Percentiles rank a stretch among this genome's conserved stretches.
Conservation (phyloP, 148 eudicot genomes). For the Linanthus parryae region DNA sequence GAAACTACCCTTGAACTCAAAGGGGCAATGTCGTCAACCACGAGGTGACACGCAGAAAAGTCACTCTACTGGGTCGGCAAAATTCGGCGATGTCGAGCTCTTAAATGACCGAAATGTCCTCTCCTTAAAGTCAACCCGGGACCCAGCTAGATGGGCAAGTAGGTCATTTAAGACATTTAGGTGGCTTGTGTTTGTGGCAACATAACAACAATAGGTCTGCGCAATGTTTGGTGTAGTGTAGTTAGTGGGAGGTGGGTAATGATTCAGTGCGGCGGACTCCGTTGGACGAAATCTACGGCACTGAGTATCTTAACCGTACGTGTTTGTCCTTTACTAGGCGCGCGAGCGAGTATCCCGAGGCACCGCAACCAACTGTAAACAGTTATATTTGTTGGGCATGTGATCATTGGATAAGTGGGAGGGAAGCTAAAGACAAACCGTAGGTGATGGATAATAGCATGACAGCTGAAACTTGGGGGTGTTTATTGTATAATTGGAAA, state of each 20-base stretch:
- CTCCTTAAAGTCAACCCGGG: neutral
- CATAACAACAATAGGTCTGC: neutral
- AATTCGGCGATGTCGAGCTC: neutral
- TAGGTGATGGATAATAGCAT: neutral
- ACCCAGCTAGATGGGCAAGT: neutral
- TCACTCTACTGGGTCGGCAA: neutral
- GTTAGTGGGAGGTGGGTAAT: constrained; percentile 7
- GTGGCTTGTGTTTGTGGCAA: constrained; percentile 7
- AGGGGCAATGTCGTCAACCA: neutral
- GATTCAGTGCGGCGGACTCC: neutral
- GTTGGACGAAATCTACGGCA: too few relatives aligned
- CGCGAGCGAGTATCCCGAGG: neutral
- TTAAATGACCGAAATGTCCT: neutral
- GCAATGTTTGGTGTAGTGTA: constrained; percentile 6
- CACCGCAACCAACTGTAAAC: neutral
- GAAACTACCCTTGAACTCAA: too few relatives aligned
- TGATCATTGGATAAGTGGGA: neutral
- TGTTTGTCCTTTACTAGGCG: neutral
- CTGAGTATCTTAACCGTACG: neutral
- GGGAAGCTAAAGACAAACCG: neutral
- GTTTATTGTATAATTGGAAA: neutral
- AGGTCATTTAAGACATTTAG: neutral
- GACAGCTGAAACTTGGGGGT: neutral
- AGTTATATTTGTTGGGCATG: neutral
- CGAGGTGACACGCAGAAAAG: constrained; percentile 6